Evolutionary conservation across 345 rosid genomes (phyloP), one percentile per base, ranked within the genome.

Genomic region (Aethionema arabicum): DNA sequence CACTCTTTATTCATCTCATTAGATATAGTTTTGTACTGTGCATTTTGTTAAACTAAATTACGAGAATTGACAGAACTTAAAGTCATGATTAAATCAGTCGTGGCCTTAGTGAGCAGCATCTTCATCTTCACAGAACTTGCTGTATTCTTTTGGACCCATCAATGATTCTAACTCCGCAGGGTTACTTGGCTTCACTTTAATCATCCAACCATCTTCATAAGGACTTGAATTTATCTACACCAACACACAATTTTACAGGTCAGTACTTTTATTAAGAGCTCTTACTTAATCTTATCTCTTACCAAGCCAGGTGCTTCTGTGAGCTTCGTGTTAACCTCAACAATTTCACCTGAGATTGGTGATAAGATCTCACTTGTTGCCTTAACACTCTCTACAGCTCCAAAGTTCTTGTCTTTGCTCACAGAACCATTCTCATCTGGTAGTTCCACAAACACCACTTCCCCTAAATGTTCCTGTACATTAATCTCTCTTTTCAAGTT

Each of bases 171-270:
- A 56, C 67, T 87, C 95, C 3, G 89, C 79, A 30, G 93, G 88
- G 59, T 66, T 79, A 55, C 84, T 78, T 3, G 91, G 92, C 76
- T 87, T 90, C 67, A 90, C 88, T 69, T 88, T 92, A 66, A 88
- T 88, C 87, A 92, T 85, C 98, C 95, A 92, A 41, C 93, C 98
- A 14, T 76, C 85, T 73, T 92, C 89, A 52, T 80, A 92, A 9
- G 95, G 96, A 72, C 93, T 92, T 36, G 90, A 69, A 68, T 88
- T 92, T 14, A 88, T 81, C 98, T 91, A 64, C 69, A 73, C 36
- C 27, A 56, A 36, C 37, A 45, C 44, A 61, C 40, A 15, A 38
- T 16, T 21, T 52, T 27, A 2, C 7, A 60, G 38, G 38, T 11
- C 29, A 57, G 50, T 42, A 38, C 59, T 40, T 32, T 11, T 12